phyloP scores from a whole-genome alignment of 2,329 filamentous ascomycete genomes.

The Cytospora paraplurivora region DNA sequence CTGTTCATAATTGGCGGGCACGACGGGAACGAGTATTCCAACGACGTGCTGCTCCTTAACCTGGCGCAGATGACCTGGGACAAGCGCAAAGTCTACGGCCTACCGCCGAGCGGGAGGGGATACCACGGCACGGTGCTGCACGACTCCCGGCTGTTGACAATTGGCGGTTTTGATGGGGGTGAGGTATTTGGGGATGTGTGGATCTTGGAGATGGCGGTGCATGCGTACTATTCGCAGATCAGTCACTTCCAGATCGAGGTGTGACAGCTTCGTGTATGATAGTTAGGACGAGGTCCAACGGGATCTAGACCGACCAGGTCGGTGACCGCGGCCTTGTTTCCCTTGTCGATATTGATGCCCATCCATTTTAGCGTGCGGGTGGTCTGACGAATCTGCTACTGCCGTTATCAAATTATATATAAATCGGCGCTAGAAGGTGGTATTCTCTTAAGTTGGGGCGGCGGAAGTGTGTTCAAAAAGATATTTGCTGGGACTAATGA shows the following conservation, averaged over 20 bases:
- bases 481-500: constrained; percentile 11
- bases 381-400: background rate
- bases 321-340: background rate
- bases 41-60: constrained; percentile 69
- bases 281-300: constrained; percentile 4
- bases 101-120: constrained; percentile 63
- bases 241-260: constrained; percentile 73
- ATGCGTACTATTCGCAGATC: constrained; percentile 73
- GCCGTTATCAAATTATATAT: background rate
- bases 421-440: constrained; percentile 6
- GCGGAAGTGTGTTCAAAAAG: background rate
- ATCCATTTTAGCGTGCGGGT: constrained; percentile 6
- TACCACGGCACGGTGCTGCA: constrained; percentile 69
- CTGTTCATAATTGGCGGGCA: constrained; percentile 71
- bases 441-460: background rate
- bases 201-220: constrained; percentile 68
- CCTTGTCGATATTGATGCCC: constrained; percentile 23
- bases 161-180: constrained; percentile 68
- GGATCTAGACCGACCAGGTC: background rate
- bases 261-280: constrained; percentile 35
- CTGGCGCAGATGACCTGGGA: constrained; percentile 77
- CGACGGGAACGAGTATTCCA: constrained; percentile 69
- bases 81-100: constrained; percentile 64
- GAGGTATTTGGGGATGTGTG: constrained; percentile 70
- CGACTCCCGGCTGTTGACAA: constrained; percentile 64